A percentile compares a stretch with the other conserved stretches of the same genome.
Evolutionary conservation across 306 rosid species (phyloP).

Genomic region (Gleditsia sinensis): DNA sequence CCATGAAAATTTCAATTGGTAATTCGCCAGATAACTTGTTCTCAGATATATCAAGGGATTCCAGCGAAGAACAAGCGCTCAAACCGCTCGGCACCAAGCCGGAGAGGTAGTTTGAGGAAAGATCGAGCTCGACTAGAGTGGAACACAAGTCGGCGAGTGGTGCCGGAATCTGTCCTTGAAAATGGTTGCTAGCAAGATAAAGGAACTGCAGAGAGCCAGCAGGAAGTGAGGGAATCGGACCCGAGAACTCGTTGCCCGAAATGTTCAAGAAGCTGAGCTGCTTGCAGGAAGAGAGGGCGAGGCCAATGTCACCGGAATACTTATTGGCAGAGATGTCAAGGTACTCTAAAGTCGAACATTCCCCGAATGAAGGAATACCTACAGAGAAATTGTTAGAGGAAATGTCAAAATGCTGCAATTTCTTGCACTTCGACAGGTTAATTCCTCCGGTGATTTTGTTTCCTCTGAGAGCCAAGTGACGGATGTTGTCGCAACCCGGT

Average conservation of each 20-base stretch:
- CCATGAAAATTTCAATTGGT: constrained; percentile 48
- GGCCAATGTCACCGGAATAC: constrained; percentile 59
- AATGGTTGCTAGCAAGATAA: constrained; percentile 53
- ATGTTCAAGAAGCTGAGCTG: constrained; percentile 57
- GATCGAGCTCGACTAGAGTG: constrained; percentile 53
- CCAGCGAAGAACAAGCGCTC: constrained; percentile 49
- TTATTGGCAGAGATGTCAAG: constrained; percentile 85
- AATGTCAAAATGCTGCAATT: constrained; percentile 55
- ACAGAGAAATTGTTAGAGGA: constrained; percentile 71
- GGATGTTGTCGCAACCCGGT: constrained; percentile 40
- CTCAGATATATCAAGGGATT: constrained; percentile 54
- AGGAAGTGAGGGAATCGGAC: constrained; percentile 61
- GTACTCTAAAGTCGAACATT: constrained; percentile 52
- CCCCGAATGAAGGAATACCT: constrained; percentile 60
- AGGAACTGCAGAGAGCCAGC: constrained; percentile 47
- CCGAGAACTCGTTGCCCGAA: constrained; percentile 64
- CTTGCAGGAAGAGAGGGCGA: constrained; percentile 47
- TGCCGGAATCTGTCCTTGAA: constrained; percentile 57
- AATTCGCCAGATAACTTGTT: constrained; percentile 62
- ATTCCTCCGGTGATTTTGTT: constrained; percentile 67
- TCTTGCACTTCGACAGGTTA: constrained; percentile 46
- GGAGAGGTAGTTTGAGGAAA: constrained; percentile 56
- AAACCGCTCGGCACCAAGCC: constrained; percentile 58
- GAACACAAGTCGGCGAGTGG: constrained; percentile 51
- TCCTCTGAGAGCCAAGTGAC: constrained; percentile 49